phyloP scores from a whole-genome alignment of 441 rosid species.

The Pelargonium fulgidum region DNA sequence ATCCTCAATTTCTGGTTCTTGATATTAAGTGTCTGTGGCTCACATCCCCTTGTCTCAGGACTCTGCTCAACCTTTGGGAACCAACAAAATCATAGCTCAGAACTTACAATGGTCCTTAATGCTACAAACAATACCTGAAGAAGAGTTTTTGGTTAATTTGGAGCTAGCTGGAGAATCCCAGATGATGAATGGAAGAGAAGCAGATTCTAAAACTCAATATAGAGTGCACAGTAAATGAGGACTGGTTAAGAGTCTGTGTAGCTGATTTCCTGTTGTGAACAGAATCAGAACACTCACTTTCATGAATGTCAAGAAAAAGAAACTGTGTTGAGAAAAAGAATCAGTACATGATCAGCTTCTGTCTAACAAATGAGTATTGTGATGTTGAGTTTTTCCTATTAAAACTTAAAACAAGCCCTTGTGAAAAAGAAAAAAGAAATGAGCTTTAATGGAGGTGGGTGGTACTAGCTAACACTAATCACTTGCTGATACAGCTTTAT shows the following conservation, averaged over 20 bases:
- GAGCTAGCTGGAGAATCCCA: background rate
- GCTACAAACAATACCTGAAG: background rate
- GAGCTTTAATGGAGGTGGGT: conserved; percentile 1
- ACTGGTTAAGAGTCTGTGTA: background rate
- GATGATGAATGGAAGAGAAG: conserved; percentile 9
- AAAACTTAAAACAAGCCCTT: background rate
- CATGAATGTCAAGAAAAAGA: conserved; percentile 7
- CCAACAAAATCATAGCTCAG: conserved; percentile 7
- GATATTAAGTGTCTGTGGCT: conserved; percentile 11
- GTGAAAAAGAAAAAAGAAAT: background rate
- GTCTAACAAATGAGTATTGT: background rate
- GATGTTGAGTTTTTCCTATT: conserved; percentile 3
- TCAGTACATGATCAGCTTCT: background rate
- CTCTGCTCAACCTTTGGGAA: too few relatives aligned
- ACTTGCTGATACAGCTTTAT: background rate
- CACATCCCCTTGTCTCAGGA: background rate
- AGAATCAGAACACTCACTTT: conserved; percentile 22
- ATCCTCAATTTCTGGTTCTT: conserved; percentile 7
- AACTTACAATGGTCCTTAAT: background rate
- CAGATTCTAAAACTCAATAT: background rate
- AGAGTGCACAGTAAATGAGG: too few relatives aligned
- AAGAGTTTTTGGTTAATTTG: background rate
- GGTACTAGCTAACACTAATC: background rate
- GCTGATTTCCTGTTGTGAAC: conserved; percentile 10
- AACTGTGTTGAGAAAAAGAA: background rate